These are phyloP conservation scores for Yamadazyma pseudoaaseri DNA, from an alignment of 1,139 yeast genomes.

Conservation along the genomic window DNA sequence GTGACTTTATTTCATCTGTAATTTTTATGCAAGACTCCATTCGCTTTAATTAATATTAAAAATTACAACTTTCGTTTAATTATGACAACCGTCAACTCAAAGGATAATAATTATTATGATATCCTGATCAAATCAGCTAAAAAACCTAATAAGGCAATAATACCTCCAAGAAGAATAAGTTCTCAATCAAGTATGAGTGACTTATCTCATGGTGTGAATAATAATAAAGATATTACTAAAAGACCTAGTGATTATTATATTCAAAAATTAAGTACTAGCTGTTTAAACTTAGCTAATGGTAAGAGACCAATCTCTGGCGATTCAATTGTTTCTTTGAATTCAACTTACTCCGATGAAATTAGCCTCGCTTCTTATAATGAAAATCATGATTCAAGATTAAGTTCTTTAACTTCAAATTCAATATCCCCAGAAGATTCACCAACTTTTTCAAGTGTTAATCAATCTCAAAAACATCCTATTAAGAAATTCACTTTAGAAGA, in stretches of 20 bases:
- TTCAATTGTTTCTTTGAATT: conserved; percentile 35
- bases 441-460: conserved; percentile 6
- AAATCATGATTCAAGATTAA: conserved; percentile 34
- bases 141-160: conserved; percentile 10
- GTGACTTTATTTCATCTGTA: too few species aligned
- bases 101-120: conserved; percentile 29
- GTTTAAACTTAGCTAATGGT: conserved; percentile 11
- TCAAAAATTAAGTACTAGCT: conserved; percentile 24
- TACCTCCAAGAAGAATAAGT: conserved; percentile 13
- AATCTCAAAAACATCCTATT: conserved; percentile 11
- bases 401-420: conserved; percentile 36
- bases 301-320: conserved; percentile 34
- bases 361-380: conserved; percentile 39
- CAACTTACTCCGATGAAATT: conserved; percentile 36
- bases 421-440: conserved; percentile 27
- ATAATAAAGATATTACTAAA: conserved; percentile 17
- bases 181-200: conserved; percentile 14
- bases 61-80: conserved; percentile 1
- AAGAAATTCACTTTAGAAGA: conserved; percentile 3
- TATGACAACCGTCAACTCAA: conserved; percentile 1
- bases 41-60: neutral
- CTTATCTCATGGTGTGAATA: conserved; percentile 10
- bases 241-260: conserved; percentile 47
- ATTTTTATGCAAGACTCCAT: neutral
- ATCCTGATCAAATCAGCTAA: conserved; percentile 20